Percentiles rank a stretch among this genome's conserved stretches.
Conservation (phyloP, 441 rosid species). For the Adansonia rubrostipa region DNA sequence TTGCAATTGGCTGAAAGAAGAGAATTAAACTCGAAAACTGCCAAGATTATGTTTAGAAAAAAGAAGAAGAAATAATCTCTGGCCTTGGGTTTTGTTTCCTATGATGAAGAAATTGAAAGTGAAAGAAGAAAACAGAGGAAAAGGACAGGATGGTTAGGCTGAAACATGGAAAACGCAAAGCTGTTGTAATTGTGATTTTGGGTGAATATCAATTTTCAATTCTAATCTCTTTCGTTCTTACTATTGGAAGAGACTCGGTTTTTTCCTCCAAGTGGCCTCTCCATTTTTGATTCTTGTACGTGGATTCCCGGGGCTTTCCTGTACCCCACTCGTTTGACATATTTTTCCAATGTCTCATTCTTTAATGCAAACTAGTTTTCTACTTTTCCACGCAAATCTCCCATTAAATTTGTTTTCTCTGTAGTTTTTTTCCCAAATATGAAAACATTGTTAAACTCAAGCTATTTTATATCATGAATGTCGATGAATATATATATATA, state of each 20-base stretch:
- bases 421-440: background rate
- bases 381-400: background rate
- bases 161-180: background rate
- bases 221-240: slow-evolving; percentile 12
- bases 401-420: background rate
- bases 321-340: background rate
- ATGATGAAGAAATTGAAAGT: background rate
- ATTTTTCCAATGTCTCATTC: background rate
- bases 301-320: slow-evolving; percentile 8
- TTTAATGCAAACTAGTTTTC: background rate
- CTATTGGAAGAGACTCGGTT: background rate
- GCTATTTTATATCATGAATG: background rate
- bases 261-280: background rate
- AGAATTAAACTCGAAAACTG: background rate
- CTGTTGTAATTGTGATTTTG: background rate
- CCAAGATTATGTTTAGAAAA: too few relatives aligned
- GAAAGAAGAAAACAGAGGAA: background rate
- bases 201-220: background rate
- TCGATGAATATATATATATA: too few relatives aligned
- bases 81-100: background rate
- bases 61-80: too few relatives aligned
- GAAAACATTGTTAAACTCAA: background rate
- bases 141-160: background rate
- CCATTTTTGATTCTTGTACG: background rate
- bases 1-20: background rate